Conservation (phyloP, 306 rosid species). For the Pueraria montana region DNA sequence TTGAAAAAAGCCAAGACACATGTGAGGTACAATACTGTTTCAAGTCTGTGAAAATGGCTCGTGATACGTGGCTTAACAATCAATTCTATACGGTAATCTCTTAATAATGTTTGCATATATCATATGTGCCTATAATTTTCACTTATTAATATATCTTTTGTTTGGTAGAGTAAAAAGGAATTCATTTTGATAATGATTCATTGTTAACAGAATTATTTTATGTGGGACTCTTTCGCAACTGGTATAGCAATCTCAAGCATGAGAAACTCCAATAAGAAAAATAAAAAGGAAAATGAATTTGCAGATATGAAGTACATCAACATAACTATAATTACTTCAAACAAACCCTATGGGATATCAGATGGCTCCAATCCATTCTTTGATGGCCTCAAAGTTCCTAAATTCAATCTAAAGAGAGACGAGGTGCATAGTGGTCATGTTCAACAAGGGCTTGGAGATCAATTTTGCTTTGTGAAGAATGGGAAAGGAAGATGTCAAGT, state of each 20-base stretch:
- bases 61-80: constrained; percentile 75
- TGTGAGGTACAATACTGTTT: constrained; percentile 84
- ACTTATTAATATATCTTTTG: background rate
- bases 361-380: constrained; percentile 92
- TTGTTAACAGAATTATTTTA: constrained; percentile 78
- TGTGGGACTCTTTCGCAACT: constrained; percentile 91
- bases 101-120: background rate
- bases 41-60: constrained; percentile 83
- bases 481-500: constrained; percentile 89
- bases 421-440: constrained; percentile 95
- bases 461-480: constrained; percentile 71
- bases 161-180: constrained; percentile 38
- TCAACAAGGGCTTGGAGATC: constrained; percentile 78
- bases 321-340: constrained; percentile 85
- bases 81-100: constrained; percentile 74
- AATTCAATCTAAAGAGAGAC: constrained; percentile 67
- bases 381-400: constrained; percentile 68
- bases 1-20: constrained; percentile 76
- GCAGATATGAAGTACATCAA: constrained; percentile 89
- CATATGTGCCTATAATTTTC: background rate
- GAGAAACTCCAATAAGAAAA: constrained; percentile 61
- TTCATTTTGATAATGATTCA: background rate
- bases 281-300: constrained; percentile 77
- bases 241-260: constrained; percentile 88
- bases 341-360: constrained; percentile 75